phyloP scores from a whole-genome alignment of 2,329 filamentous ascomycete species.

The Hymenoscyphus scutula region DNA sequence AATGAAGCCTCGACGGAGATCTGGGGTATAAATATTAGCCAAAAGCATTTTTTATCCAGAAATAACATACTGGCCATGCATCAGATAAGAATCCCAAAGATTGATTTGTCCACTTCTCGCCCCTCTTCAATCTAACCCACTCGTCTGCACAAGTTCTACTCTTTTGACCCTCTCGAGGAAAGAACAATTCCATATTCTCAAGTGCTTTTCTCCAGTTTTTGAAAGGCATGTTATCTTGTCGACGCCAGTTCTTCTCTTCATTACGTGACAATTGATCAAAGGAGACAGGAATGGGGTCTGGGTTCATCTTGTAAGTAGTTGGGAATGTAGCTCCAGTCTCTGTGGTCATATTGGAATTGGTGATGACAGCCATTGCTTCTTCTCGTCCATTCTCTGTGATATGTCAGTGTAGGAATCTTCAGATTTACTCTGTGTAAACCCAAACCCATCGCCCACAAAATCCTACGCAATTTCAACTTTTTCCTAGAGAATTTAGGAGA shows the following conservation, averaged over 20 bases:
- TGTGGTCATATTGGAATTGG: constrained; percentile 57
- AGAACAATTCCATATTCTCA: constrained; percentile 49
- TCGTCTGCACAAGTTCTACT: constrained; percentile 52
- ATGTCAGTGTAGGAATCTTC: neutral
- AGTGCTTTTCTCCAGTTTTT: constrained; percentile 37
- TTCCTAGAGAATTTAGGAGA: no score
- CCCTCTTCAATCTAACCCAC: constrained; percentile 63
- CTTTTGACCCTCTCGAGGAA: constrained; percentile 47
- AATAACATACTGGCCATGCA: constrained; percentile 49
- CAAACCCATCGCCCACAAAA: no score
- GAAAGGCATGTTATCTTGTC: constrained; percentile 28
- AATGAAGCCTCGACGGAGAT: constrained; percentile 57
- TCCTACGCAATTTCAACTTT: no score
- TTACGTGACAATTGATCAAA: constrained; percentile 42
- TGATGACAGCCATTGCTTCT: constrained; percentile 64
- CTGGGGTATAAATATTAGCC: neutral
- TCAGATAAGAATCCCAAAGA: constrained; percentile 66
- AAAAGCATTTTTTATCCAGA: neutral
- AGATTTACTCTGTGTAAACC: no score
- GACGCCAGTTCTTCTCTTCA: constrained; percentile 47
- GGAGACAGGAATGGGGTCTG: constrained; percentile 39
- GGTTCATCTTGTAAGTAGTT: constrained; percentile 51
- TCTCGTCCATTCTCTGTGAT: constrained; percentile 46
- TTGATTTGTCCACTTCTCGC: constrained; percentile 61
- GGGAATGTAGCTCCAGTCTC: constrained; percentile 56